Base-by-base conservation (phyloP, 805 yeast species). In the Wickerhamiella bombiphila region DNA sequence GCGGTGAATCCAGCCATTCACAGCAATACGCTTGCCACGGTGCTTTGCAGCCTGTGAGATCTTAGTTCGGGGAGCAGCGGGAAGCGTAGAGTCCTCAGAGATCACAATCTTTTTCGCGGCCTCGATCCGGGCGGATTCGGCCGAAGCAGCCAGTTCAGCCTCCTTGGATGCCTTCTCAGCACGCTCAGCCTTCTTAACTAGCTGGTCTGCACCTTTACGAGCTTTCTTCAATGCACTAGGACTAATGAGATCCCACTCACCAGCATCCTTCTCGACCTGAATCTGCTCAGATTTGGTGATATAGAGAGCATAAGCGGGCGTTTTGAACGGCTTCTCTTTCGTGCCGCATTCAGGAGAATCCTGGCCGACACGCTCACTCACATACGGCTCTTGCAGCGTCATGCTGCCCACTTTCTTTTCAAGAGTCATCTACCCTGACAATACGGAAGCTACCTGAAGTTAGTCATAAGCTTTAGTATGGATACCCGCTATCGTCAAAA, bases 1-100 rank as follows among this genome's bases (percentile, higher is more conserved):
- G 58, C 98, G 78, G 61, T 91, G 99, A 44, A 91, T 69, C 99
- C 99, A 91, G 44, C 98, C 99, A 47, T 74, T 75, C 32, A 88
- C 77, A 39, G 67, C 57, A 38, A 83, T 83, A 59, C 99, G 74
- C 44, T 64, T 49, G 41, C 74, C 91, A 30, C 83, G 68, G 4
- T 63, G 67, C 41, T 68, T 68, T 5, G 16, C n/a, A 36, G 76
- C 59, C 7, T 68, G 49, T 43, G 64, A 59, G 52, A 91, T 70
- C 63, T 82, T 86, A 58, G 74, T 68, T 53, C 64, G 72, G 39
- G 60, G 55, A 32, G 96, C 88, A 25, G 51, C 55, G 39, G 94
- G 85, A 50, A 82, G 69, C 11, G 81, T 68, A 33, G 63, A 52
- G 55, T 91, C 96, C 57, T 81, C 80, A 42, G 58, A 69, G 52